These are phyloP conservation scores for Aurifilum marmelostoma DNA, from an alignment of 2,329 filamentous ascomycete genomes.

Conservation along the genomic window DNA sequence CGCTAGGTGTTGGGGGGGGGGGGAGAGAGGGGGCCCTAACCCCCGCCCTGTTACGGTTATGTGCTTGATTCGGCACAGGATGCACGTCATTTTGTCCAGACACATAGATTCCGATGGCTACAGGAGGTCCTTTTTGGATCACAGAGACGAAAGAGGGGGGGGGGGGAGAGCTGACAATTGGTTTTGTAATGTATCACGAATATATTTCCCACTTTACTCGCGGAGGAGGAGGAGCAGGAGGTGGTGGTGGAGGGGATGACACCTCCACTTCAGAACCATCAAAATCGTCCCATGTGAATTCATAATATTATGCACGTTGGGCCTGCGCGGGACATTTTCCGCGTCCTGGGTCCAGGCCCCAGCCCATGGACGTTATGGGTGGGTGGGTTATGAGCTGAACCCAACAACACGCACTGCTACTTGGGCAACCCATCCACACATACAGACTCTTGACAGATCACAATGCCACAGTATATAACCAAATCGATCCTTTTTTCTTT, in stretches of 20 bases:
- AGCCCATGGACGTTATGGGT: no score
- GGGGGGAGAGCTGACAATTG: no score
- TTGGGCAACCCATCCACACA: no score
- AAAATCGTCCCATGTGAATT: background rate
- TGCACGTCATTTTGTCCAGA: background rate
- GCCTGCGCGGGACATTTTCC: background rate
- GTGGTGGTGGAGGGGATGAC: background rate
- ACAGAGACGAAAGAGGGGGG: background rate
- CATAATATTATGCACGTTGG: background rate
- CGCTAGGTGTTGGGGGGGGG: no score
- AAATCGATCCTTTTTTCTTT: background rate
- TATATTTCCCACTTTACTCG: background rate
- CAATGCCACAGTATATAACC: background rate
- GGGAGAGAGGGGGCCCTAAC: background rate
- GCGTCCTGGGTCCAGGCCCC: background rate
- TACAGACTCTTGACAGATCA: no score
- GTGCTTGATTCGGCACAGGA: background rate
- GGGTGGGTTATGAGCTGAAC: background rate
- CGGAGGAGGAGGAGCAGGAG: background rate
- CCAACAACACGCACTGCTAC: background rate
- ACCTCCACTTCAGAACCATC: background rate
- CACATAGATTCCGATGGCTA: background rate
- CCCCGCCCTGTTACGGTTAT: background rate
- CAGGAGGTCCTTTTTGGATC: background rate
- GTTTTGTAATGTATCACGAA: background rate